Percentiles rank a stretch among this genome's conserved stretches.
phyloP scores from a whole-genome alignment of 805 yeast genomes.

The Priceomyces castillae region DNA sequence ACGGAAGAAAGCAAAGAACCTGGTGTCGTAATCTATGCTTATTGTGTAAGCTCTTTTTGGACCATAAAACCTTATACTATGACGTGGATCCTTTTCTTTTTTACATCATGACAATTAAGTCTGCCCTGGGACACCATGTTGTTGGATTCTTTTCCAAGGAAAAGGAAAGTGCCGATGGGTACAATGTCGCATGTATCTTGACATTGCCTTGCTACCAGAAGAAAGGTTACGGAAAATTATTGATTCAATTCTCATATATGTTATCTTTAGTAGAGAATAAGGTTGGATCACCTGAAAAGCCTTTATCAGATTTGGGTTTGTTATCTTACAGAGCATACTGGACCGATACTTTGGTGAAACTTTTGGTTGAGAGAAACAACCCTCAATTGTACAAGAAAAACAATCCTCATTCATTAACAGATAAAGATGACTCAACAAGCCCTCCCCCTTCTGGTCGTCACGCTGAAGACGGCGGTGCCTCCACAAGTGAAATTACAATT shows the following conservation, averaged over 20 bases:
- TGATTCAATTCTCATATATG: slow-evolving; percentile 92
- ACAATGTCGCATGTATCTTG: slow-evolving; percentile 95
- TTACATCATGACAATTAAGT: slow-evolving; percentile 90
- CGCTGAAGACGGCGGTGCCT: slow-evolving; percentile 8
- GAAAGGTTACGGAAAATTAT: slow-evolving; percentile 86
- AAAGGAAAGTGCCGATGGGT: slow-evolving; percentile 91
- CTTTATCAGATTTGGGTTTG: slow-evolving; percentile 90
- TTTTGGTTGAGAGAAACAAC: slow-evolving; percentile 59
- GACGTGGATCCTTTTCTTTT: slow-evolving; percentile 98
- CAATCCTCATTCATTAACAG: slow-evolving; percentile 26
- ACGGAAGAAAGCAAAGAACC: slow-evolving; percentile 91
- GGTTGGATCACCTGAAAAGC: slow-evolving; percentile 96
- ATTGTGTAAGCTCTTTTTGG: slow-evolving; percentile 84
- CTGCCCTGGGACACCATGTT: slow-evolving; percentile 88
- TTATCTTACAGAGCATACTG: slow-evolving; percentile 93
- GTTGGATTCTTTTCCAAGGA: slow-evolving; percentile 97
- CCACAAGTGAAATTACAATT: slow-evolving; percentile 60
- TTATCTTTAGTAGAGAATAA: slow-evolving; percentile 84
- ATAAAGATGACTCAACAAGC: slow-evolving; percentile 29
- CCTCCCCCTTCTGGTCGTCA: slow-evolving; percentile 19
- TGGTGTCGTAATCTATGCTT: slow-evolving; percentile 97
- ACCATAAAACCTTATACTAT: slow-evolving; percentile 93
- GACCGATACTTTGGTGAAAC: slow-evolving; percentile 82
- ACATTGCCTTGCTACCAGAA: slow-evolving; percentile 96
- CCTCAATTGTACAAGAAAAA: slow-evolving; percentile 38